Evolutionary conservation across 2,329 filamentous ascomycete genomes (phyloP).

Genomic region (Coniochaeta sp.): DNA sequence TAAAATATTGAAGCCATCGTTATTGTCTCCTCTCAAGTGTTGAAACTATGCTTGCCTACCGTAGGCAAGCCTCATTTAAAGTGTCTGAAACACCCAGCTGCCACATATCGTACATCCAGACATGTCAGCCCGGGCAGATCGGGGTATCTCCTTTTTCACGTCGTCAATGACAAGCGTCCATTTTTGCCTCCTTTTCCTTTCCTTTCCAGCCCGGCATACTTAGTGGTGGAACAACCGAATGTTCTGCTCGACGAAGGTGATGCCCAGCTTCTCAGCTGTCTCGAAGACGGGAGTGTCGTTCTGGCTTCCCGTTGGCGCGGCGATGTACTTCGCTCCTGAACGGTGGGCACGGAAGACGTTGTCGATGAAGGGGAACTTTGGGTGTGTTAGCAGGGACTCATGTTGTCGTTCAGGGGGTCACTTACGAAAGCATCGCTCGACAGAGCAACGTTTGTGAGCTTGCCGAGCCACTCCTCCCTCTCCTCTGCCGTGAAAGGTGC

Average conservation of each 20-base stretch:
- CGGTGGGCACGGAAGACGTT: constrained; percentile 89
- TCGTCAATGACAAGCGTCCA: background rate
- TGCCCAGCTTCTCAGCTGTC: constrained; percentile 84
- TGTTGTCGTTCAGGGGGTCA: no score
- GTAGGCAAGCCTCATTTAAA: background rate
- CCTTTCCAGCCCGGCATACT: constrained; percentile 5
- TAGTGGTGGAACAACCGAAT: constrained; percentile 94
- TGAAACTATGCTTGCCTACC: background rate
- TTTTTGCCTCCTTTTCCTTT: background rate
- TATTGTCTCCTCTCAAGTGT: background rate
- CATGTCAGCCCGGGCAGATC: background rate
- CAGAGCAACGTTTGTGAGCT: constrained; percentile 75
- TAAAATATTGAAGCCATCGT: no score
- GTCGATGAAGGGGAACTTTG: constrained; percentile 92
- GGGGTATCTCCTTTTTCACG: constrained; percentile 1
- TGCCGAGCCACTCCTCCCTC: constrained; percentile 75
- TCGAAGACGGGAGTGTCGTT: constrained; percentile 78
- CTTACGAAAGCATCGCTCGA: constrained; percentile 93
- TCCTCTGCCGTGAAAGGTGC: constrained; percentile 75
- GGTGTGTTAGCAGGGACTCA: no score
- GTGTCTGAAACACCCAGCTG: background rate
- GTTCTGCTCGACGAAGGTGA: constrained; percentile 94
- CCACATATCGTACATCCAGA: background rate
- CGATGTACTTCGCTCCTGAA: constrained; percentile 92
- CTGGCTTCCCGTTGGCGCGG: constrained; percentile 84